Evolutionary conservation across 2,329 filamentous ascomycete genomes (phyloP).

Genomic region (Phialophora expanda): DNA sequence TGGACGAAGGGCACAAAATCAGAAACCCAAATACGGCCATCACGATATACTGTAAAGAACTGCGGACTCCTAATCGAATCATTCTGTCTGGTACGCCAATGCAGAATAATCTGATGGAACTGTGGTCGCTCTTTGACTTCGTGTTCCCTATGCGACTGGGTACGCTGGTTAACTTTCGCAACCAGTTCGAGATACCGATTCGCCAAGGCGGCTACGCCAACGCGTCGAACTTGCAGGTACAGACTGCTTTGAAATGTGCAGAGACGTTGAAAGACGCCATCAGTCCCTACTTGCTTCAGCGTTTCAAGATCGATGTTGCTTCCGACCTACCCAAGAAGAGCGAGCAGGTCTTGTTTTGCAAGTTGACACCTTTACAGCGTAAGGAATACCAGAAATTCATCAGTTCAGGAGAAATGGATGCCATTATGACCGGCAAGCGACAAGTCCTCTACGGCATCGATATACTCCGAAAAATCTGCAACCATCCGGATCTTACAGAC

Average conservation of each 20-base stretch:
- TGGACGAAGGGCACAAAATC: conserved; percentile 98
- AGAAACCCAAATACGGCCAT: conserved; percentile 94
- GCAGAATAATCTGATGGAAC: conserved; percentile 92
- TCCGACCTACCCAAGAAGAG: conserved; percentile 93
- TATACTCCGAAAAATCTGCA: conserved; percentile 92
- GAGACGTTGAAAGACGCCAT: conserved; percentile 93
- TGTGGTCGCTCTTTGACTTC: conserved; percentile 98
- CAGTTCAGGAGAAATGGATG: conserved; percentile 80
- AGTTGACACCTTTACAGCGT: conserved; percentile 79
- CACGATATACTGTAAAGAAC: conserved; percentile 91
- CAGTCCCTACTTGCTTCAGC: conserved; percentile 87
- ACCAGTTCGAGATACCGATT: conserved; percentile 93
- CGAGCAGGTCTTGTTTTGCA: conserved; percentile 95
- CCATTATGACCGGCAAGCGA: conserved; percentile 74
- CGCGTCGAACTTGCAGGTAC: conserved; percentile 88
- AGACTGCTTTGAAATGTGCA: conserved; percentile 92
- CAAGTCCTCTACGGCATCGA: conserved; percentile 90
- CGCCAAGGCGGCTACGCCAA: conserved; percentile 92
- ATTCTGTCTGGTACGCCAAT: conserved; percentile 97
- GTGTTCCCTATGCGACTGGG: conserved; percentile 95
- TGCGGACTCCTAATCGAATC: conserved; percentile 85
- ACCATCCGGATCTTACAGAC: conserved; percentile 88
- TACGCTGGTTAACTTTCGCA: conserved; percentile 86
- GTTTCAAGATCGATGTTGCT: conserved; percentile 91
- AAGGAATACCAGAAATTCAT: conserved; percentile 82